These are phyloP conservation scores for Tuber calosporum DNA, from an alignment of 495 filamentous ascomycete species.

Conservation along the genomic window DNA sequence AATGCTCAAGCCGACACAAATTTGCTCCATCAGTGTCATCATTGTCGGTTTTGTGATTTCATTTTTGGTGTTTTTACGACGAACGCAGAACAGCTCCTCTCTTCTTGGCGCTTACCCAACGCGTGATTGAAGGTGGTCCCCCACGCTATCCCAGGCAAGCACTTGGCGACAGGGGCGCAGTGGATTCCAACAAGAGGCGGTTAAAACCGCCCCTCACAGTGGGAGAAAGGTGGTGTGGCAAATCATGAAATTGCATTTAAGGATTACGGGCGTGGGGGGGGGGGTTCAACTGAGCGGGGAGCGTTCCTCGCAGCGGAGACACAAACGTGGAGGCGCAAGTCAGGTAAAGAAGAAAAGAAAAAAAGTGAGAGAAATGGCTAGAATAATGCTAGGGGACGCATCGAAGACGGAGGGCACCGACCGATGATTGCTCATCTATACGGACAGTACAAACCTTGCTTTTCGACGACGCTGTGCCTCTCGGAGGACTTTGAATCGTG, in stretches of 20 bases:
- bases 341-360: neutral
- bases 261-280: slow-evolving; percentile 33
- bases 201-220: slow-evolving; percentile 33
- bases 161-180: slow-evolving; percentile 19
- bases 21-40: slow-evolving; percentile 31
- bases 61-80: slow-evolving; percentile 34
- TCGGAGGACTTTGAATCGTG: neutral
- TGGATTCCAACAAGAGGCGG: slow-evolving; percentile 39
- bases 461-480: neutral
- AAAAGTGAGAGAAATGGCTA: slow-evolving; percentile 15
- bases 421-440: slow-evolving; percentile 16
- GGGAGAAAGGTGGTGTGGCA: slow-evolving; percentile 26
- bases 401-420: slow-evolving; percentile 23
- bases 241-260: slow-evolving; percentile 35
- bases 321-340: slow-evolving; percentile 24
- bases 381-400: slow-evolving; percentile 20
- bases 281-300: slow-evolving; percentile 21
- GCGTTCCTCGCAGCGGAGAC: slow-evolving; percentile 14
- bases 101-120: slow-evolving; percentile 20
- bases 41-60: slow-evolving; percentile 37
- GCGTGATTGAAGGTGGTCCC: slow-evolving; percentile 29
- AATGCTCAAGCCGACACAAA: neutral
- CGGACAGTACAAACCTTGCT: neutral
- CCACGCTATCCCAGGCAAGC: slow-evolving; percentile 33
- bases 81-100: slow-evolving; percentile 19